Evolutionary conservation across 306 rosid genomes (phyloP).

Genomic region (Prunus mume): DNA sequence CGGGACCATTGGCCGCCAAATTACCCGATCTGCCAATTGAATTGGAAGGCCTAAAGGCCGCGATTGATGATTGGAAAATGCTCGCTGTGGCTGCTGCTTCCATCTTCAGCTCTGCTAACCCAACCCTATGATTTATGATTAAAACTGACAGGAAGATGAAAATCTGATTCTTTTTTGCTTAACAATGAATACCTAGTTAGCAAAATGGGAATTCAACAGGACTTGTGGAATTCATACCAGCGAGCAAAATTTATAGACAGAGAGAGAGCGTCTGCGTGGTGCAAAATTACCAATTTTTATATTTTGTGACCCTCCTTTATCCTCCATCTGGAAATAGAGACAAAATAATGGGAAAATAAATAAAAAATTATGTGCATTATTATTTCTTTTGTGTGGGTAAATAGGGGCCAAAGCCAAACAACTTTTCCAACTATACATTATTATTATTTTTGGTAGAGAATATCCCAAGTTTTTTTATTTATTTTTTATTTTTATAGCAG

Average conservation of each 20-base stretch:
- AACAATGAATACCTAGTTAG: background rate
- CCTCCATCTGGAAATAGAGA: background rate
- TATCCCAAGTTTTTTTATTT: background rate
- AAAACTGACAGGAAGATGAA: background rate
- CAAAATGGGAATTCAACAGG: background rate
- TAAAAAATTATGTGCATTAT: background rate
- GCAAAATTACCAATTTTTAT: background rate
- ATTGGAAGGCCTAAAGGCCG: conserved; percentile 19
- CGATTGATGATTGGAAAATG: conserved; percentile 43
- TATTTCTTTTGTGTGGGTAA: no score
- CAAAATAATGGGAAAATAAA: background rate
- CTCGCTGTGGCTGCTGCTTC: conserved; percentile 45
- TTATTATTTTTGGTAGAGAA: no score
- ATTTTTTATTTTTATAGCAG: no score
- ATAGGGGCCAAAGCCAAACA: no score
- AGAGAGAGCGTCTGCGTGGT: background rate
- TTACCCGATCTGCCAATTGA: conserved; percentile 31
- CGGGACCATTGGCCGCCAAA: conserved; percentile 25
- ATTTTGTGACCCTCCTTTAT: background rate
- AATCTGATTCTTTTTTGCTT: background rate
- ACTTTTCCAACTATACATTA: no score
- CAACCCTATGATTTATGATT: background rate
- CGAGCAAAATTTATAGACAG: background rate
- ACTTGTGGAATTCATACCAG: background rate
- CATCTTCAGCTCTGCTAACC: conserved; percentile 44